Evolutionary conservation across 805 yeast species (phyloP).

Genomic region (Saccharomycopsis vini): DNA sequence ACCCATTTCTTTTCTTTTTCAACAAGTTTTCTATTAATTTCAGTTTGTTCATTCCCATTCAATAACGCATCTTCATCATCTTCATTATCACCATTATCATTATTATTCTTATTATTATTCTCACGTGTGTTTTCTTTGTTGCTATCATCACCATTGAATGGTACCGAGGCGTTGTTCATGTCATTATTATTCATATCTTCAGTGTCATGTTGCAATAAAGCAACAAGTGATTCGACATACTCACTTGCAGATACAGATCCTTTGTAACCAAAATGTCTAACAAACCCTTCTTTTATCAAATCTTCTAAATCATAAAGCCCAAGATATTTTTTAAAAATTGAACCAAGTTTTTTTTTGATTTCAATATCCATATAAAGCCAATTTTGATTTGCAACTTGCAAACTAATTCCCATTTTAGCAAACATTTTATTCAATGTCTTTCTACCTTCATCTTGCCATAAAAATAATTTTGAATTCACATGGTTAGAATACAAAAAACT

Average conservation of each 20-base stretch:
- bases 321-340: constrained; percentile 60
- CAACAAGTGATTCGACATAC: constrained; percentile 80
- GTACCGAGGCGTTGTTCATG: constrained; percentile 18
- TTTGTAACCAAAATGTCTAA: constrained; percentile 77
- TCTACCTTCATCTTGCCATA: constrained; percentile 90
- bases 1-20: constrained; percentile 60
- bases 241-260: constrained; percentile 89
- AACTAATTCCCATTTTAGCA: constrained; percentile 92
- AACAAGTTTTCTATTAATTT: constrained; percentile 25
- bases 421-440: constrained; percentile 81
- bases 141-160: neutral
- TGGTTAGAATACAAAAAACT: constrained; percentile 86
- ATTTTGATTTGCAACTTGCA: constrained; percentile 79
- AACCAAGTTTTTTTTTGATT: constrained; percentile 63
- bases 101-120: constrained; percentile 21
- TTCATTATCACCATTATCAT: constrained; percentile 23
- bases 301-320: constrained; percentile 76
- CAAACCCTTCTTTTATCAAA: constrained; percentile 75
- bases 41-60: constrained; percentile 12
- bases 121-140: constrained; percentile 4
- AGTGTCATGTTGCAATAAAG: constrained; percentile 51
- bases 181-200: constrained; percentile 18
- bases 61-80: constrained; percentile 24
- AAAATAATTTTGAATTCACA: constrained; percentile 74
- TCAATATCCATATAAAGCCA: constrained; percentile 87